Conservation (phyloP, 1,284 basidiomycete species). For the Heterobasidion annosum region DNA sequence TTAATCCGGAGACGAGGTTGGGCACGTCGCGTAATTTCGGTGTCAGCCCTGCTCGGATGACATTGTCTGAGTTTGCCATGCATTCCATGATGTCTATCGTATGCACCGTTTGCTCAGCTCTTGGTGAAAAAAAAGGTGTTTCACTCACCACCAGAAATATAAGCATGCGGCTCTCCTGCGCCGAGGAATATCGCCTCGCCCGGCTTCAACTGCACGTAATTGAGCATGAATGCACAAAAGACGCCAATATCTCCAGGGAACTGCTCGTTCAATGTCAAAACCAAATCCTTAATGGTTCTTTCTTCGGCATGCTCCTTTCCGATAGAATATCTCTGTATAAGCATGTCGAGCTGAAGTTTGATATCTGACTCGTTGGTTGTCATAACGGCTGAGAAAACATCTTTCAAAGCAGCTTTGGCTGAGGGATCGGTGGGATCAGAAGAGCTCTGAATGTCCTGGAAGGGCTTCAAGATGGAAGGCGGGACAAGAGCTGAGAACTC, state of each 20-base stretch:
- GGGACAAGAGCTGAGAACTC: conserved; percentile 76
- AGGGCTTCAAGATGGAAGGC: conserved; percentile 35
- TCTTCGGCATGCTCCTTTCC: conserved; percentile 31
- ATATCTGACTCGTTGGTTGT: conserved; percentile 49
- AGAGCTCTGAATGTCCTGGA: conserved; percentile 31
- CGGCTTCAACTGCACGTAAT: conserved; percentile 71
- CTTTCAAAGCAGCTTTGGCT: conserved; percentile 57
- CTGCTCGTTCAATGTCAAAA: conserved; percentile 68
- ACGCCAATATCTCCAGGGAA: conserved; percentile 93
- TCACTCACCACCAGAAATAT: conserved; percentile 76
- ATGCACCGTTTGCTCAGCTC: not conserved
- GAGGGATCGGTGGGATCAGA: conserved; percentile 31
- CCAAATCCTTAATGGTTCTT: conserved; percentile 52
- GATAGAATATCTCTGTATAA: conserved; percentile 56
- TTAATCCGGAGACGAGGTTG: conserved; percentile 84
- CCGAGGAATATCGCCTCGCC: conserved; percentile 94
- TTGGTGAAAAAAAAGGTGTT: not conserved
- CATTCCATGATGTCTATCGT: conserved; percentile 87
- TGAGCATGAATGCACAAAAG: conserved; percentile 89
- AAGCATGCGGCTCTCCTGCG: conserved; percentile 96
- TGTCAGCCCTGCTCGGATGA: conserved; percentile 96
- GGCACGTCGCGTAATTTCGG: conserved; percentile 93
- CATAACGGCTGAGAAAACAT: conserved; percentile 82
- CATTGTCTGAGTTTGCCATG: conserved; percentile 98
- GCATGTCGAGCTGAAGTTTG: conserved; percentile 43